Percentiles rank a stretch among this genome's conserved stretches.
Evolutionary conservation across 768 basidiomycete species (phyloP).

Genomic region (Suillus clintonianus): DNA sequence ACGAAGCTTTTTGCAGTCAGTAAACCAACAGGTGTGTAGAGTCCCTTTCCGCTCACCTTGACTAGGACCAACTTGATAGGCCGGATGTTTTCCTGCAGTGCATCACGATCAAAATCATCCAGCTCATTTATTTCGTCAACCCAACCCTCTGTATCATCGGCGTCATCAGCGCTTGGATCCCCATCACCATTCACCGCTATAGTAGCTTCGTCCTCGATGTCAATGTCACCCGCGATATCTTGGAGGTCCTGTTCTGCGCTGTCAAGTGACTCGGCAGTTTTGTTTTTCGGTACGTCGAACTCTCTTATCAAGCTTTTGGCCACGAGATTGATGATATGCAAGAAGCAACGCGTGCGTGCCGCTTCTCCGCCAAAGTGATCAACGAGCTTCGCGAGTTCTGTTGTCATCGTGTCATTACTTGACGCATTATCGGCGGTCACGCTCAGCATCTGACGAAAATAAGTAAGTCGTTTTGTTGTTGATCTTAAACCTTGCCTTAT

Average conservation of each 20-base stretch:
- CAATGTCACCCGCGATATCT: background rate
- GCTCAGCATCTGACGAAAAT: conserved; percentile 16
- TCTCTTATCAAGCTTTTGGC: conserved; percentile 25
- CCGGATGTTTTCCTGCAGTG: background rate
- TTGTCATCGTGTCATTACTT: conserved; percentile 27
- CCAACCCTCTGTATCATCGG: conserved; percentile 13
- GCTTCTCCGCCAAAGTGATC: background rate
- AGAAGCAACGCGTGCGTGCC: background rate
- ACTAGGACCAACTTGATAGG: conserved; percentile 1
- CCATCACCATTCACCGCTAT: too few relatives aligned
- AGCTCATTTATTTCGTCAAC: conserved; percentile 16
- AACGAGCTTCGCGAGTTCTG: conserved; percentile 20
- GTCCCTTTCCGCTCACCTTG: conserved; percentile 1
- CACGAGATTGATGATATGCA: conserved; percentile 38
- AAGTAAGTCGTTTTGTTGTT: background rate
- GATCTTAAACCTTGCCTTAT: conserved; percentile 3
- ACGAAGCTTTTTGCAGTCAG: conserved; percentile 14
- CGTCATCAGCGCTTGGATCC: background rate
- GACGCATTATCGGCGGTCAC: conserved; percentile 26
- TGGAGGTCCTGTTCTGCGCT: background rate
- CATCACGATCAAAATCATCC: conserved; percentile 10
- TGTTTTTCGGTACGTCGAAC: background rate
- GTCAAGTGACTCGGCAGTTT: background rate
- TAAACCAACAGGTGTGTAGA: background rate
- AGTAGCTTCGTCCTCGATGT: too few relatives aligned